Evolutionary conservation across 192 early-diverging fungal species (phyloP), one percentile per base, ranked within the genome.

Genomic region (Mortierella claussenii): DNA sequence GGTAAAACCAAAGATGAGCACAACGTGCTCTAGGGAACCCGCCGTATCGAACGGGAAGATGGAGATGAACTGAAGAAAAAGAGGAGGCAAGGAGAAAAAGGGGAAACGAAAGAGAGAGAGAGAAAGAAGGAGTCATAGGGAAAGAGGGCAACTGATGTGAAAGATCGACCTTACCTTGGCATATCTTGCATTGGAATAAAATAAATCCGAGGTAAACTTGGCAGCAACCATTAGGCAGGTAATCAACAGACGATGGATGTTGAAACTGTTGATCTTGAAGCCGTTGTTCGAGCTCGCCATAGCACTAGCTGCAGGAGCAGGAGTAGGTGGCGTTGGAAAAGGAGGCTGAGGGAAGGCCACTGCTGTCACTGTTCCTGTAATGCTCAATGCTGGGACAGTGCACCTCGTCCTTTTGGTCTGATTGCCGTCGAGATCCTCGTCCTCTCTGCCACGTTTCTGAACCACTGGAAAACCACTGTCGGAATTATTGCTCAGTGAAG

Each of bases 131-230:
- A n/a, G n/a, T n/a, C n/a, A n/a, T n/a, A n/a, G n/a, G 28, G n/a
- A 55, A 37, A 23, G 4, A 24, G 10, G 17, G 33, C 8, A n/a
- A 26, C 6, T 18, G 24, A 52, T 65, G 32, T n/a, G 43, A 18
- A 27, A 37, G 21, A 65, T 18, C 27, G 34, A 26, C 31, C 40
- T 57, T 82, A 86, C 85, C 74, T 89, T 89, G 34, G 92, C 88
- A 82, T 94, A 94, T 30, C 89, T 88, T 2, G 88, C 71, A 70
- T 92, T 94, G 36, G 87, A 84, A 69, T 89, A 90, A 60, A 90
- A 92, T 10, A 91, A 75, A 62, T 94, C 92, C 0, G 89, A 91
- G 37, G 83, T 85, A 55, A 92, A 92, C 68, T 94, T 94, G 48
- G 88, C 85, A 13, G 91, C 91, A 17, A 92, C 82, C 33, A 90